Conservation (phyloP, 495 filamentous ascomycete genomes). For the Daldinia vernicosa region DNA sequence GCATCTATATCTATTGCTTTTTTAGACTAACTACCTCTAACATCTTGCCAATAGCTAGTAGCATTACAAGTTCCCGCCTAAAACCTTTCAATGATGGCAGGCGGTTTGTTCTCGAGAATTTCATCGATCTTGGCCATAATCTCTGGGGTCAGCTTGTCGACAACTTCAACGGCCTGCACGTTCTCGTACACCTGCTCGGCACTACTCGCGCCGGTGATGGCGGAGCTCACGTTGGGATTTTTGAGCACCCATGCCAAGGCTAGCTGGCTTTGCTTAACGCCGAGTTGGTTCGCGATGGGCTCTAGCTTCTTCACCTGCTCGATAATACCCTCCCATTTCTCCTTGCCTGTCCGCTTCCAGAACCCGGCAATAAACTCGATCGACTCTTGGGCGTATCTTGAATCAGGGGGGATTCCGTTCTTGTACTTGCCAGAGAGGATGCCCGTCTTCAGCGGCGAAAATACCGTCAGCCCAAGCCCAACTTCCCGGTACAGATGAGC, state of each 20-base stretch:
- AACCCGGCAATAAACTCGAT: constrained; percentile 59
- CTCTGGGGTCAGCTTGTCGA: constrained; percentile 71
- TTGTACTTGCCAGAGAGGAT: constrained; percentile 87
- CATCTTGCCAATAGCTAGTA: background rate
- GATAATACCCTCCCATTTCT: constrained; percentile 57
- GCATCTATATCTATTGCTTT: background rate
- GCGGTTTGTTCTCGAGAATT: constrained; percentile 71
- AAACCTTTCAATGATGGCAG: constrained; percentile 48
- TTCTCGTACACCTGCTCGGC: constrained; percentile 79
- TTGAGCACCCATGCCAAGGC: constrained; percentile 82
- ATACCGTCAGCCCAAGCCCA: constrained; percentile 77
- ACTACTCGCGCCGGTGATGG: constrained; percentile 80
- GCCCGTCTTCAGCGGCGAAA: constrained; percentile 75
- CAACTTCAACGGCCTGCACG: constrained; percentile 66
- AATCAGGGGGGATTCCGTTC: constrained; percentile 67
- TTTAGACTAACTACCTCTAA: background rate
- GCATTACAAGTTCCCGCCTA: constrained; percentile 22
- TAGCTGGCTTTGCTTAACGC: constrained; percentile 69
- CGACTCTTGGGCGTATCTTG: constrained; percentile 58
- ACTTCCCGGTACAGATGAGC: constrained; percentile 69
- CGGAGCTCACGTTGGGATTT: constrained; percentile 76
- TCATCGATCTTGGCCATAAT: constrained; percentile 75
- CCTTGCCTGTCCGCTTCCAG: constrained; percentile 55
- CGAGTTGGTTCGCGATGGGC: constrained; percentile 73
- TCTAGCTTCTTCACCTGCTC: constrained; percentile 59